Evolutionary conservation across 2,329 filamentous ascomycete genomes (phyloP).

Genomic region (Microsporum ferrugineum): DNA sequence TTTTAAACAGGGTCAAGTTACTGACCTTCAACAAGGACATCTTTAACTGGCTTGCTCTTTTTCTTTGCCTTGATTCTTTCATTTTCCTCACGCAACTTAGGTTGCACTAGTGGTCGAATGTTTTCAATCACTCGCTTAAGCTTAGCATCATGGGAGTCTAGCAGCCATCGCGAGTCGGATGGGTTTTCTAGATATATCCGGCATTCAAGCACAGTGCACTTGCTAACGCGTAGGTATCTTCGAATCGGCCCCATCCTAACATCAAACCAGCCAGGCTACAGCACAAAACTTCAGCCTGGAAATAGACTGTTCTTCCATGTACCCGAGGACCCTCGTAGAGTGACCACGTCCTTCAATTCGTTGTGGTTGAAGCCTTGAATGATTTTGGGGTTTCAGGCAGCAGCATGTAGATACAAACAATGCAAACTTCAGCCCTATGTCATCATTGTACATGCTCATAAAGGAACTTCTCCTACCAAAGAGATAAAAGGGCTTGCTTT

Average conservation of each 20-base stretch:
- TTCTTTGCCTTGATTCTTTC: conserved; percentile 51
- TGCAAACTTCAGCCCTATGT: conserved; percentile 8
- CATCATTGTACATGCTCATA: background rate
- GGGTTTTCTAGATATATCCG: conserved; percentile 94
- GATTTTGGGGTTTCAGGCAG: background rate
- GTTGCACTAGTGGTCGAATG: conserved; percentile 73
- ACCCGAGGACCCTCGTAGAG: background rate
- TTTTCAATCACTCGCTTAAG: conserved; percentile 74
- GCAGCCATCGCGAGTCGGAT: conserved; percentile 67
- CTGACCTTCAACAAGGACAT: conserved; percentile 70
- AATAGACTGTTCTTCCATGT: background rate
- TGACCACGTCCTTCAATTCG: background rate
- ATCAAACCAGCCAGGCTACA: background rate
- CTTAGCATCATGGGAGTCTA: conserved; percentile 64
- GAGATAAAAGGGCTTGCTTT: background rate
- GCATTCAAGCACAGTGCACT: conserved; percentile 89
- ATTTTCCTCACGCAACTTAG: conserved; percentile 81
- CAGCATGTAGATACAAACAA: conserved; percentile 7
- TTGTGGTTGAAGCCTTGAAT: background rate
- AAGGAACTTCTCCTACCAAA: background rate
- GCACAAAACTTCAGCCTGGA: background rate
- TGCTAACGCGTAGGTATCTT: conserved; percentile 81
- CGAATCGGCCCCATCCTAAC: conserved; percentile 68
- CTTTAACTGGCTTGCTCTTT: conserved; percentile 73
- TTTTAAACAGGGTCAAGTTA: background rate